Evolutionary conservation across 2,329 filamentous ascomycete genomes (phyloP).

Genomic region (Clonostachys rhizophaga): DNA sequence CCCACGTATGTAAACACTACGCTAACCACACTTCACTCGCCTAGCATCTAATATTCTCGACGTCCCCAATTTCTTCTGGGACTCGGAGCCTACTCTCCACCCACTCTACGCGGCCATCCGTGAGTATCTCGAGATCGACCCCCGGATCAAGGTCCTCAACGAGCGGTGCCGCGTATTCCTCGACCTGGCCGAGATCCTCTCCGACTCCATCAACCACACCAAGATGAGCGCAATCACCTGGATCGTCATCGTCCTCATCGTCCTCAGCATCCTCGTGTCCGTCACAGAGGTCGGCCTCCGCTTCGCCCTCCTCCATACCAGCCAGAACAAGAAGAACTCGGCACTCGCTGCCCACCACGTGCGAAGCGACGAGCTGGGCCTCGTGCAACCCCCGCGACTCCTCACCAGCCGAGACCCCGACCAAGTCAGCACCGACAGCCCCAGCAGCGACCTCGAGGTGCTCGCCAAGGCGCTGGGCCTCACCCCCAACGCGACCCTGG

Average conservation of each 20-base stretch:
- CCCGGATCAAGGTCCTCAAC: constrained; percentile 92
- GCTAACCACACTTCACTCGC: background rate
- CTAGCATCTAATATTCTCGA: constrained; percentile 91
- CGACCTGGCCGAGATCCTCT: constrained; percentile 90
- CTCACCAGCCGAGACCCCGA: background rate
- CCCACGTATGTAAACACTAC: constrained; percentile 9
- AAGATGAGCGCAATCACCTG: constrained; percentile 97
- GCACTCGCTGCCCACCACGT: constrained; percentile 3
- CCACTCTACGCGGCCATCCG: constrained; percentile 91
- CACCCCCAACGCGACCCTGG: constrained; percentile 23
- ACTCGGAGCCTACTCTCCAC: constrained; percentile 90
- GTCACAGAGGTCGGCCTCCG: constrained; percentile 83
- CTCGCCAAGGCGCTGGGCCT: constrained; percentile 25
- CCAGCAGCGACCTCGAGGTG: constrained; percentile 22
- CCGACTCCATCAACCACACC: constrained; percentile 85
- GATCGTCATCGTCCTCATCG: constrained; percentile 94
- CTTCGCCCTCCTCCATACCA: constrained; percentile 63
- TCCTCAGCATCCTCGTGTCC: constrained; percentile 87
- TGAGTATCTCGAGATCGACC: constrained; percentile 96
- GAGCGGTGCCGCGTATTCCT: constrained; percentile 95
- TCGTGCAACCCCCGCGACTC: constrained; percentile 3
- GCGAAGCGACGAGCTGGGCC: background rate
- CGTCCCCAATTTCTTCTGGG: constrained; percentile 98
- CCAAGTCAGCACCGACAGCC: background rate
- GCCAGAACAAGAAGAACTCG: constrained; percentile 13